Evolutionary conservation across 2,329 filamentous ascomycete species (phyloP).

Genomic region (Monilinia laxa): DNA sequence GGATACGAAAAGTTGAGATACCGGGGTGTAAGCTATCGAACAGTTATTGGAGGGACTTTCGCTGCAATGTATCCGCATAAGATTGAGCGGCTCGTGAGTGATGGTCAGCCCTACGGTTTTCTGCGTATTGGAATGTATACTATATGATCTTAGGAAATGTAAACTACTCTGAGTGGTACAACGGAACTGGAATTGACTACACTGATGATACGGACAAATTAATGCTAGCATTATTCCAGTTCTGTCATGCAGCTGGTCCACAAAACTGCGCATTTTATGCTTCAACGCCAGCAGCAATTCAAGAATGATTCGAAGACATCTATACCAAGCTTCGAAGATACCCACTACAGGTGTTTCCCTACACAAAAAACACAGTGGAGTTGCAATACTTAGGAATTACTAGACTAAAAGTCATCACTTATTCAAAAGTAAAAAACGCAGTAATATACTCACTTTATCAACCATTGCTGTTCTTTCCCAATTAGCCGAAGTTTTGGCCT

Average conservation of each 20-base stretch:
- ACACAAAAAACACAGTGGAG: conserved; percentile 31
- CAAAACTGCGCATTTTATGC: background rate
- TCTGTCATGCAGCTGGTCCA: background rate
- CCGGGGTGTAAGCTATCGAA: conserved; percentile 53
- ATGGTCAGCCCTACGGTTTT: conserved; percentile 25
- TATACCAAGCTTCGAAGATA: conserved; percentile 5
- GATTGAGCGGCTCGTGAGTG: conserved; percentile 44
- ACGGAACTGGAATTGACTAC: conserved; percentile 46
- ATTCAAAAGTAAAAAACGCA: conserved; percentile 35
- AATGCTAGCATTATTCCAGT: background rate
- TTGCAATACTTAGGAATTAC: conserved; percentile 24
- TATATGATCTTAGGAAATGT: conserved; percentile 28
- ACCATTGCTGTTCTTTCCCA: conserved; percentile 36
- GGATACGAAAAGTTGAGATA: conserved; percentile 41
- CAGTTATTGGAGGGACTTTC: conserved; percentile 46
- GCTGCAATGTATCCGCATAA: conserved; percentile 46
- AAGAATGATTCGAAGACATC: background rate
- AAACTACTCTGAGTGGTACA: conserved; percentile 35
- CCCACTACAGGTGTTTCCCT: conserved; percentile 32
- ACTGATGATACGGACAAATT: conserved; percentile 35
- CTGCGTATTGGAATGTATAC: conserved; percentile 44
- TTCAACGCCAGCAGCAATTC: background rate
- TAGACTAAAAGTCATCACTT: conserved; percentile 37
- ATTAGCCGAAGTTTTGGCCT: conserved; percentile 34
- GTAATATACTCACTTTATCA: conserved; percentile 37